These are phyloP conservation scores for Yamadazyma jaroonii DNA, from an alignment of 1,139 yeast genomes.

Conservation along the genomic window DNA sequence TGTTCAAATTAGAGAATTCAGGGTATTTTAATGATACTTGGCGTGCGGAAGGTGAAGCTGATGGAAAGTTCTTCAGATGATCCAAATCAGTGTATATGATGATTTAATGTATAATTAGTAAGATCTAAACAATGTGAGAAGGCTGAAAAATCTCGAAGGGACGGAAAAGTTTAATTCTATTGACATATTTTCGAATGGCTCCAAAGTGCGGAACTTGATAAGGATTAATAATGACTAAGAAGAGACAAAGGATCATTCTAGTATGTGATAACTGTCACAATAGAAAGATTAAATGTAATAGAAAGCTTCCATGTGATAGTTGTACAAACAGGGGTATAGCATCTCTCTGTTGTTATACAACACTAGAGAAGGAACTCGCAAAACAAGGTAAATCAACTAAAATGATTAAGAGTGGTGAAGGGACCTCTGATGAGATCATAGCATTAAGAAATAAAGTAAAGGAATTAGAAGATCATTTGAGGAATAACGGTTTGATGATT, in stretches of 20 bases:
- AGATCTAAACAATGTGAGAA: too few species aligned
- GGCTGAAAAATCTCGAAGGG: too few species aligned
- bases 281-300: conserved; percentile 17
- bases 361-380: conserved; percentile 14
- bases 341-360: conserved; percentile 14
- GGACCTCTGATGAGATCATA: conserved; percentile 4
- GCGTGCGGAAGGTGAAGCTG: conserved; percentile 59
- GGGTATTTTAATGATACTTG: conserved; percentile 60
- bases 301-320: conserved; percentile 17
- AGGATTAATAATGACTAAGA: conserved; percentile 9
- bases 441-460: conserved; percentile 1
- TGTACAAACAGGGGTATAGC: conserved; percentile 14
- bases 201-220: neutral
- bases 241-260: conserved; percentile 15
- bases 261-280: conserved; percentile 19
- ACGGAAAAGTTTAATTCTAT: too few species aligned
- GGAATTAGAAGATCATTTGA: conserved; percentile 4
- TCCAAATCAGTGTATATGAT: neutral
- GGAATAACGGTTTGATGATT: neutral
- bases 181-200: neutral
- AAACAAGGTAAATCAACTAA: conserved; percentile 15
- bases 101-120: too few species aligned
- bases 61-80: conserved; percentile 5
- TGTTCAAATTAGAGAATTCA: conserved; percentile 66
- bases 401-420: conserved; percentile 5